Evolutionary conservation across 306 rosid genomes (phyloP).

Genomic region (Lathyrus oleraceus): DNA sequence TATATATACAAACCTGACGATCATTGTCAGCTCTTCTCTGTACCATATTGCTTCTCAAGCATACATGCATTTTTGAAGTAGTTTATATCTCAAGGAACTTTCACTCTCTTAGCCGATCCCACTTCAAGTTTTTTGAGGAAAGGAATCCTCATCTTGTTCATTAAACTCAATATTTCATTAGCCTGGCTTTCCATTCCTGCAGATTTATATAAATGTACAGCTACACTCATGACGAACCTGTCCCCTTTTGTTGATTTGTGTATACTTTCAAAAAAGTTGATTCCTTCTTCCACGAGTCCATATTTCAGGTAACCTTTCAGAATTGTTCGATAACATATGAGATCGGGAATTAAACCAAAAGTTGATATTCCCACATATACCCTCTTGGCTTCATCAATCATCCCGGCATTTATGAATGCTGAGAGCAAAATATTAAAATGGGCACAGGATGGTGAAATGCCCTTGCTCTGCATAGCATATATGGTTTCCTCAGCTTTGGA

Average conservation of each 20-base stretch:
- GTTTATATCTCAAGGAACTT: conserved; percentile 34
- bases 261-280: conserved; percentile 58
- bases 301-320: conserved; percentile 71
- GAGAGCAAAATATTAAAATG: conserved; percentile 70
- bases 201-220: conserved; percentile 64
- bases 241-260: conserved; percentile 50
- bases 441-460: conserved; percentile 65
- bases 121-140: conserved; percentile 67
- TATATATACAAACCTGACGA: background rate
- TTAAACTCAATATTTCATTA: conserved; percentile 51
- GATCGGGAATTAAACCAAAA: conserved; percentile 66
- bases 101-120: conserved; percentile 50
- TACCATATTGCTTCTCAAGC: background rate
- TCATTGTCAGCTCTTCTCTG: conserved; percentile 1
- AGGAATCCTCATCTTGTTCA: conserved; percentile 51
- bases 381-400: conserved; percentile 69
- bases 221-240: conserved; percentile 77
- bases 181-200: conserved; percentile 61
- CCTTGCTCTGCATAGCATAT: conserved; percentile 57
- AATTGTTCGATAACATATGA: conserved; percentile 60
- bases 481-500: conserved; percentile 68
- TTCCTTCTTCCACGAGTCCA: conserved; percentile 67
- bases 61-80: background rate
- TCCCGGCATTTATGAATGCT: conserved; percentile 63
- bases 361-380: conserved; percentile 52